Base-by-base conservation (phyloP, 2,329 filamentous ascomycete genomes). In the Pseudogymnoascus sp. region DNA sequence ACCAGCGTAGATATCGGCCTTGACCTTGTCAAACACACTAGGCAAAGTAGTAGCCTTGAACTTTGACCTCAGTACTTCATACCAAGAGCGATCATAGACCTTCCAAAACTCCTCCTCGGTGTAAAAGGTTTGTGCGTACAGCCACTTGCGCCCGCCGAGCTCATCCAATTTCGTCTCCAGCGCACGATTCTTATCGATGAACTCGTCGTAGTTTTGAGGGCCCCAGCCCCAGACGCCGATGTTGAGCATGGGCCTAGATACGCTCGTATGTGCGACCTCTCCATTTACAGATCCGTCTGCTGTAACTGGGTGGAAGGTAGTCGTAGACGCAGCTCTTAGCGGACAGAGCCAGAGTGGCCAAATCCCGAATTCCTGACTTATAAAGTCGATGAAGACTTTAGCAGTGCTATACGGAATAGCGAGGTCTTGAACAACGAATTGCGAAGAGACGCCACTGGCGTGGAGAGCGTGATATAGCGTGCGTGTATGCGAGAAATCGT, bases 21-120 rank as follows among this genome's bases (percentile, higher is more conserved):
- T 81, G 61, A 88, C 84, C 76, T 91, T 91, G 69, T 90, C 85
- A 75, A 86, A 89, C 3, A 91, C 86, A 42, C 77, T 85, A n/a
- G 88, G 88, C 67, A 91, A 75, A 16, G 80, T 79, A 0, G 75
- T 77, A 18, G 88, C 88, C 62, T 79, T 72, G 74, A 88, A 91
- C 72, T 87, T 88, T 25, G 71, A 66, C 16, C 88, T 78, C 69
- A 91, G 76, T 2, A 71, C 76, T 56, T 88, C 82, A 71, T 91
- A 91, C 78, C 79, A 82, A 14, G 36, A 2, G 38, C 79, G 77
- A 70, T 88, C 82, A 65, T 89, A 90, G 62, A 83, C 78, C 8
- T 76, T 28, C 28, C 72, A 87, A 71, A 90, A 90, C 66, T 90
- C 87, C 0, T 83, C 79, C 70, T 88, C 82, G 2, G 80, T 83